phyloP scores from a whole-genome alignment of 257 asterid species.

The Solanum etuberosum region DNA sequence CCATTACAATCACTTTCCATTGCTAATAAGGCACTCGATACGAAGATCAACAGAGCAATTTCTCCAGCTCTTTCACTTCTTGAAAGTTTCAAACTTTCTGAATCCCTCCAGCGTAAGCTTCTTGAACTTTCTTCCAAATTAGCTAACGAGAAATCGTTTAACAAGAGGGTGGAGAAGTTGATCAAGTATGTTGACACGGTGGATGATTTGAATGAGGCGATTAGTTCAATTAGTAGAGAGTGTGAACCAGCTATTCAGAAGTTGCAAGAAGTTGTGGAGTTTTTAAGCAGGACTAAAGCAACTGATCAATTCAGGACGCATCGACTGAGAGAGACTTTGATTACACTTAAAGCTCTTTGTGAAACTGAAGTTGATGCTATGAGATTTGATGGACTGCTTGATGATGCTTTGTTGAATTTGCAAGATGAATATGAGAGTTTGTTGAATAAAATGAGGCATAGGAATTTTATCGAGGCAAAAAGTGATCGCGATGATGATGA shows the following conservation, averaged over 20 bases:
- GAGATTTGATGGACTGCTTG: conserved; percentile 67
- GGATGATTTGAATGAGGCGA: conserved; percentile 32
- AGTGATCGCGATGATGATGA: conserved; percentile 2
- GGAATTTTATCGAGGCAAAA: conserved; percentile 7
- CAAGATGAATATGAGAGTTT: conserved; percentile 76
- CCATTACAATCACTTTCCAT: conserved; percentile 73
- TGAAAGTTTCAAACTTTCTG: conserved; percentile 50
- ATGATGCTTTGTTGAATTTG: conserved; percentile 68
- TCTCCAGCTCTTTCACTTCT: conserved; percentile 61
- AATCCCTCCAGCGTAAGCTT: conserved; percentile 47
- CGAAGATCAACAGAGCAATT: conserved; percentile 60
- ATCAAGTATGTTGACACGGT: conserved; percentile 54
- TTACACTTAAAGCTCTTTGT: conserved; percentile 50
- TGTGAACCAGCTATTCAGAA: conserved; percentile 65
- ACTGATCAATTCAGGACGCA: conserved; percentile 50
- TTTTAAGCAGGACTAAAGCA: conserved; percentile 80
- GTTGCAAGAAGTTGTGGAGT: conserved; percentile 82
- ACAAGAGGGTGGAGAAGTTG: conserved; percentile 30
- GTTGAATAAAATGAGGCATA: conserved; percentile 40
- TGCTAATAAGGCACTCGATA: conserved; percentile 60
- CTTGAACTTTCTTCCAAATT: conserved; percentile 29
- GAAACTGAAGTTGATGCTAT: conserved; percentile 67
- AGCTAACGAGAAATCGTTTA: conserved; percentile 21
- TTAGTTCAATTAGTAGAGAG: conserved; percentile 35
- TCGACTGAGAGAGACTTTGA: conserved; percentile 50